Evolutionary conservation across 2,329 filamentous ascomycete genomes (phyloP), one percentile per base, ranked within the genome.

Genomic region (Claviceps maximensis): DNA sequence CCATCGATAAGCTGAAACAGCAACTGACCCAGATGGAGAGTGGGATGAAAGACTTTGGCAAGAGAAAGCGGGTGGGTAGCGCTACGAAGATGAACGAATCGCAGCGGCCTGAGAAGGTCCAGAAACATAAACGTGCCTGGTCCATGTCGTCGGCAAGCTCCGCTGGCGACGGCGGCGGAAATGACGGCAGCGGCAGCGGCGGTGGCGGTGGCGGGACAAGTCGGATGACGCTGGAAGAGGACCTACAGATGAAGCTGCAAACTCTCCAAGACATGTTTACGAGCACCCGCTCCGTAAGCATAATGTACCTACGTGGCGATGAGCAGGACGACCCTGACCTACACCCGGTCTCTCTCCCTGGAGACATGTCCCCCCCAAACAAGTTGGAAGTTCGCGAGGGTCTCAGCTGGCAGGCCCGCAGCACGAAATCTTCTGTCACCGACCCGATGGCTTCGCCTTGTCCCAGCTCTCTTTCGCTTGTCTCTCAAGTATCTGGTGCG

Each of bases 1-100:
- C 86, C 0, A 96, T 97, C 60, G 91, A 96, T 63, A 97, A 96
- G 69, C 73, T 96, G 47, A 94, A 94, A 68, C 89, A 95, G 64
- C 91, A 96, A 63, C 93, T 96, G 55, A 76, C 85, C 0, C 89
- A 96, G 63, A 79, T 80, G 0, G 82, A 85, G 62, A 82, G 75
- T 50, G 82, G 82, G 0, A 74, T 83, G 61, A 85, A 84, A 62
- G 81, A 85, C 57, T 81, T 80, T 57, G 75, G 78, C 46, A 86
- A 84, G 65, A 73, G 82, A 52, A 84, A 84, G 66, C 72, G 79
- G 46, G 70, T 76, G 42, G 72, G 73, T 8, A 75, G 72, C 2
- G 71, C 67, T 2, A 62, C 68, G n/a, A 79, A 78, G 58, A 59
- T 60, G 5, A 72, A 73, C 58, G 68, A 75, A 57, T 59, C 72